Conservation (phyloP, 2,329 filamentous ascomycete species). For the Verticillium zaregamsianum region DNA sequence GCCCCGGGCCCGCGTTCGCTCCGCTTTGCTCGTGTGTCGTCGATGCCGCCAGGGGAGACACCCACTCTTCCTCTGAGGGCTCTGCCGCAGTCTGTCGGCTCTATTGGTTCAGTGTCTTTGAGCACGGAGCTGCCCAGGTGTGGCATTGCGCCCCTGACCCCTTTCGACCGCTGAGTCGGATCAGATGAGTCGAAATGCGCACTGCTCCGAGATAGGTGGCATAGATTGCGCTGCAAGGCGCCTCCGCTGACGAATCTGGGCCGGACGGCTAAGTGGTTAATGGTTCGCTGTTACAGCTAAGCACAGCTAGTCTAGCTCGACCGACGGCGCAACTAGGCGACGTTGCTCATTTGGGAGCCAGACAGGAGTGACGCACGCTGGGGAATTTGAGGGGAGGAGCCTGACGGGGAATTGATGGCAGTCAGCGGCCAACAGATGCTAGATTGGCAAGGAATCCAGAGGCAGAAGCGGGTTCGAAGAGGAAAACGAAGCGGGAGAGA, state of each 20-base stretch:
- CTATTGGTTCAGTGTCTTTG: neutral
- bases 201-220: neutral
- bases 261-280: neutral
- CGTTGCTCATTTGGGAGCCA: neutral
- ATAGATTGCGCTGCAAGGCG: neutral
- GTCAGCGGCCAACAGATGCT: neutral
- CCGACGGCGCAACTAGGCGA: neutral
- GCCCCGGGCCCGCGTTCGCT: neutral
- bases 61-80: neutral
- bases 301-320: neutral
- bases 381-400: neutral
- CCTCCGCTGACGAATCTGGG: neutral
- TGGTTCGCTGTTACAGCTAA: neutral
- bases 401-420: neutral
- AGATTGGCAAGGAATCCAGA: neutral
- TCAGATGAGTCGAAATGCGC: neutral
- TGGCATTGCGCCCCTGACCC: neutral
- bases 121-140: neutral
- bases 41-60: neutral
- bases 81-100: neutral
- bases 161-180: neutral
- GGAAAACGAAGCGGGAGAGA: neutral
- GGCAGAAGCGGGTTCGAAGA: neutral
- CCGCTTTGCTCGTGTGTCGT: neutral
- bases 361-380: neutral